phyloP scores from a whole-genome alignment of 1,139 yeast genomes.

The Ogataea hybrid region DNA sequence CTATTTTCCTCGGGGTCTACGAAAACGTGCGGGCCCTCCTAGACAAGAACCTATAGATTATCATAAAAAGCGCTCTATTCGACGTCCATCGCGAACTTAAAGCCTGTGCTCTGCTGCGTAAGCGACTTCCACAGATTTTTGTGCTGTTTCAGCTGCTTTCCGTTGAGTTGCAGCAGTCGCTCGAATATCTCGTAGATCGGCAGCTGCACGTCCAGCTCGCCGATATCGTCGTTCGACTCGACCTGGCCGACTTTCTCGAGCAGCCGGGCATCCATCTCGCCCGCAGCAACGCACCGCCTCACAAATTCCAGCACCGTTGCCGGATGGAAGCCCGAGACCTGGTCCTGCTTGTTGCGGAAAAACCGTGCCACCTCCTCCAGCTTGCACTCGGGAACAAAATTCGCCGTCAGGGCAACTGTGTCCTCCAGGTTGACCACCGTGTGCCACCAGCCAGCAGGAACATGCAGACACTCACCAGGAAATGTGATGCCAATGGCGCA shows the following conservation, averaged over 20 bases:
- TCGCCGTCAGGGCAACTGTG: slow-evolving; percentile 79
- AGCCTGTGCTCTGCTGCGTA: slow-evolving; percentile 23
- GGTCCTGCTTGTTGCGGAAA: slow-evolving; percentile 62
- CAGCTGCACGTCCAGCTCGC: slow-evolving; percentile 39
- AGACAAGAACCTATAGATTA: background rate
- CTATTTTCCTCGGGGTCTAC: slow-evolving; percentile 91
- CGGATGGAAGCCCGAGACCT: slow-evolving; percentile 76
- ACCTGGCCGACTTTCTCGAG: slow-evolving; percentile 20
- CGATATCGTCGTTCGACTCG: slow-evolving; percentile 39
- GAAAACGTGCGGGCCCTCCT: slow-evolving; percentile 56
- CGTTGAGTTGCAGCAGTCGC: slow-evolving; percentile 33
- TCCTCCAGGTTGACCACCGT: slow-evolving; percentile 80
- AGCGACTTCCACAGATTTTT: slow-evolving; percentile 30
- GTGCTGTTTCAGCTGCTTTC: slow-evolving; percentile 1
- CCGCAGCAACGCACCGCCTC: slow-evolving; percentile 15
- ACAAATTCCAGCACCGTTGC: slow-evolving; percentile 41
- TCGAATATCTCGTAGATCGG: slow-evolving; percentile 61
- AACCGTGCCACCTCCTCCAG: slow-evolving; percentile 63
- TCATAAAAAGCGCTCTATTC: slow-evolving; percentile 9
- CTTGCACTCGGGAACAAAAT: slow-evolving; percentile 70
- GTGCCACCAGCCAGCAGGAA: slow-evolving; percentile 98
- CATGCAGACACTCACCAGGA: slow-evolving; percentile 84
- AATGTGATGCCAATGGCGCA: slow-evolving; percentile 71
- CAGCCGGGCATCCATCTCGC: slow-evolving; percentile 11
- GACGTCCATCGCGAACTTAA: slow-evolving; percentile 31